Evolutionary conservation across 805 yeast species (phyloP).

Genomic region (Monosporozyma aquatica): DNA sequence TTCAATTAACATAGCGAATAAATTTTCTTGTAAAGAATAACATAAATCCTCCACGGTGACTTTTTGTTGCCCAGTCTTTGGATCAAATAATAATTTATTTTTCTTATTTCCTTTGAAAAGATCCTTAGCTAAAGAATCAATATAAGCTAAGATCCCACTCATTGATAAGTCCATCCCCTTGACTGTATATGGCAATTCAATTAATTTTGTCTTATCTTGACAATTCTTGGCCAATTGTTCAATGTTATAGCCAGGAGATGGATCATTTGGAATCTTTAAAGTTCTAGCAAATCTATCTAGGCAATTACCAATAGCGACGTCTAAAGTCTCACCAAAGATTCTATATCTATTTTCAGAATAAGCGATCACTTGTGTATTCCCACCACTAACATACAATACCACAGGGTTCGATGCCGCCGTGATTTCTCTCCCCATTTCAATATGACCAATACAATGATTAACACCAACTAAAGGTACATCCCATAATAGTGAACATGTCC

Average conservation of each 20-base stretch:
- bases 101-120: constrained; percentile 40
- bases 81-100: constrained; percentile 32
- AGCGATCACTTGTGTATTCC: constrained; percentile 96
- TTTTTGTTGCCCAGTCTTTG: constrained; percentile 34
- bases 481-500: constrained; percentile 78
- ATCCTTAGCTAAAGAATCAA: constrained; percentile 74
- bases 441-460: constrained; percentile 95
- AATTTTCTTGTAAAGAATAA: constrained; percentile 82
- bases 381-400: constrained; percentile 94
- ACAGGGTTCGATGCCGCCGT: constrained; percentile 98
- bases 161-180: constrained; percentile 97
- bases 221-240: constrained; percentile 83
- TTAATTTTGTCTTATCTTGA: constrained; percentile 36
- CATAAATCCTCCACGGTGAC: constrained; percentile 83
- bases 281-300: constrained; percentile 93
- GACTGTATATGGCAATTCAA: constrained; percentile 87
- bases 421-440: constrained; percentile 98
- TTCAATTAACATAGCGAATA: constrained; percentile 94
- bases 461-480: constrained; percentile 83
- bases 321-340: constrained; percentile 98
- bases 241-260: constrained; percentile 95
- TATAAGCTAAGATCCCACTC: constrained; percentile 87
- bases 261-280: constrained; percentile 78
- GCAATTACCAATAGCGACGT: constrained; percentile 96
- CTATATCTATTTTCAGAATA: constrained; percentile 88